Evolutionary conservation across 805 yeast genomes (phyloP).

Genomic region (Blastobotrys mokoenaii): DNA sequence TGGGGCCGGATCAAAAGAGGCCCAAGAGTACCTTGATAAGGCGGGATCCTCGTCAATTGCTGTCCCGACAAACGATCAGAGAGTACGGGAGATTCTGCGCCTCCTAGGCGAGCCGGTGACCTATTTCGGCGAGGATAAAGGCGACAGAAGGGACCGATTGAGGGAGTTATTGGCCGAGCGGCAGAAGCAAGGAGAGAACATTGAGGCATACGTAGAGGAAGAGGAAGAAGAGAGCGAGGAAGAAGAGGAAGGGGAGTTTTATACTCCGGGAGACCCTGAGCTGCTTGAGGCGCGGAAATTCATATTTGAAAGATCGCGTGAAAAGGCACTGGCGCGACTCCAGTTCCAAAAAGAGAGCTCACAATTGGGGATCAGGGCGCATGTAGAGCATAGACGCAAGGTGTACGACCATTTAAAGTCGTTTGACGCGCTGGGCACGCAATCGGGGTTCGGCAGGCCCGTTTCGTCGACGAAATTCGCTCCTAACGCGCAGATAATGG

Average conservation of each 20-base stretch:
- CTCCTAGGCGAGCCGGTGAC: conserved; percentile 49
- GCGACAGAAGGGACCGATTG: conserved; percentile 54
- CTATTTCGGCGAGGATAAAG: conserved; percentile 49
- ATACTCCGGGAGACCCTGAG: conserved; percentile 63
- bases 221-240: conserved; percentile 9
- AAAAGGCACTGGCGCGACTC: conserved; percentile 37
- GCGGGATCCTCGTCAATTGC: conserved; percentile 1
- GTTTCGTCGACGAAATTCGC: conserved; percentile 49
- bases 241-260: conserved; percentile 65
- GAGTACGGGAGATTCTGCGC: conserved; percentile 45
- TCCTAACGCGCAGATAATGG: conserved; percentile 33
- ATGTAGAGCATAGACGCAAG: conserved; percentile 40
- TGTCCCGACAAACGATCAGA: conserved; percentile 60
- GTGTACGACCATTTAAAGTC: conserved; percentile 29
- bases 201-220: conserved; percentile 11
- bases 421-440: conserved; percentile 54
- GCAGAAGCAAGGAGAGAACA: conserved; percentile 13
- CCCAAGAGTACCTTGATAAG: conserved; percentile 10
- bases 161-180: conserved; percentile 34
- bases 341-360: conserved; percentile 27
- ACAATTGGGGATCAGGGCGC: conserved; percentile 33
- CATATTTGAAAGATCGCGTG: conserved; percentile 46
- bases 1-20: neutral
- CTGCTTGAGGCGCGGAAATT: conserved; percentile 43
- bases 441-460: conserved; percentile 61